Percentiles rank a stretch among this genome's conserved stretches.
phyloP scores from a whole-genome alignment of 495 filamentous ascomycete genomes.

The Penicillium herquei region DNA sequence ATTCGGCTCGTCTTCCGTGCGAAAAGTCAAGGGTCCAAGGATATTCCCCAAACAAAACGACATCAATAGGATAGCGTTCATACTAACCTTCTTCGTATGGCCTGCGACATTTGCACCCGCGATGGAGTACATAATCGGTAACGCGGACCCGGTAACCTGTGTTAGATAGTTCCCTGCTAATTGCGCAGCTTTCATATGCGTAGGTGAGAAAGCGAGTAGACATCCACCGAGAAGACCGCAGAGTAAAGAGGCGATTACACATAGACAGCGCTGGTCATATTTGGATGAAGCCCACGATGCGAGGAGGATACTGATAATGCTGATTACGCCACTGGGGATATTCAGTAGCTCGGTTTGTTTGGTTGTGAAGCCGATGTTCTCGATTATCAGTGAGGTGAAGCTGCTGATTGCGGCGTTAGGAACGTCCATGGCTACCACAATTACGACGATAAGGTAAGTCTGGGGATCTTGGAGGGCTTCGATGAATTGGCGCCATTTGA shows the following conservation, averaged over 20 bases:
- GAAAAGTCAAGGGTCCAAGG: constrained; percentile 55
- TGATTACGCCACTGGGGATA: constrained; percentile 60
- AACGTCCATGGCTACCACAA: constrained; percentile 24
- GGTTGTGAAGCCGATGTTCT: constrained; percentile 45
- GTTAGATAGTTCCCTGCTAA: constrained; percentile 41
- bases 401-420: constrained; percentile 29
- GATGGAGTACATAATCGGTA: constrained; percentile 43
- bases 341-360: constrained; percentile 58
- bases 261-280: constrained; percentile 51
- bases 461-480: constrained; percentile 35
- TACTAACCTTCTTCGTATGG: constrained; percentile 53
- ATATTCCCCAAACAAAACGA: constrained; percentile 64
- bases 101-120: constrained; percentile 45
- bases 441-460: constrained; percentile 32
- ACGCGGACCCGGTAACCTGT: constrained; percentile 36
- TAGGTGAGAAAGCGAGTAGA: constrained; percentile 56
- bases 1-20: constrained; percentile 34
- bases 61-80: constrained; percentile 55
- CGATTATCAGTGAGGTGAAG: constrained; percentile 30
- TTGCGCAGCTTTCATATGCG: constrained; percentile 29
- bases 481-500: constrained; percentile 48
- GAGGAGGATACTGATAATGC: constrained; percentile 52
- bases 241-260: constrained; percentile 34
- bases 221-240: constrained; percentile 53
- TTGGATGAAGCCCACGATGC: constrained; percentile 41